Evolutionary conservation across 2,329 filamentous ascomycete genomes (phyloP), one percentile per base, ranked within the genome.

Genomic region (Fusarium nurragi): DNA sequence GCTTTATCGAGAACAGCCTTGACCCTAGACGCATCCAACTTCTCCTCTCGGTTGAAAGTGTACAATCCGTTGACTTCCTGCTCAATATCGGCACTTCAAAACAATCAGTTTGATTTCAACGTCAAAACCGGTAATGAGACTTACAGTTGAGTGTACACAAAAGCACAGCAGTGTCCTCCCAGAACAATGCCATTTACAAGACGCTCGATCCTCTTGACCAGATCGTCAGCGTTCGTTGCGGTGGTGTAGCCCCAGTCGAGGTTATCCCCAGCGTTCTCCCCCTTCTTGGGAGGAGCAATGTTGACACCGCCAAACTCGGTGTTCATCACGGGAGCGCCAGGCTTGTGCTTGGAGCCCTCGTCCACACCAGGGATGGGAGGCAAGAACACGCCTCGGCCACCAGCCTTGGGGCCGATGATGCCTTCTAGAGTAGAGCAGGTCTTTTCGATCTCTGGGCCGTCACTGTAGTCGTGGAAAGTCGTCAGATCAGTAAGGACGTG

Each of bases 241-340:
- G 88, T 90, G 2, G 87, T 90, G 69, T 90, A 90, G 0, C 88
- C 88, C 88, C 88, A 90, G 54, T 88, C 84, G 6, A 82, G 77
- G 11, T 81, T 81, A 0, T 81, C 77, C 0, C 76, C 77, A n/a
- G 32, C 32, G 10, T n/a, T 34, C 5, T 55, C 64, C 2, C 67
- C 63, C 22, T 75, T 75, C 38, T 80, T 78, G 1, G 79, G 75
- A 0, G 82, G 80, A 0, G 85, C 84, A 67, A 90, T 89, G 68
- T 90, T 90, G 38, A 90, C 85, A 5, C 88, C 88, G 4, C 88
- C 88, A 61, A 90, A 90, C 69, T 91, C 88, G 3, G 85, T 87
- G 73, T 87, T 89, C 61, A 90, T 83, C 32, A 90, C 80, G 0
- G 88, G 88, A 1, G 86, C 85, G 1, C 83, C 84, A 0, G 79